Evolutionary conservation across 2,329 filamentous ascomycete genomes (phyloP).

Genomic region (Calonectria fujianensis): DNA sequence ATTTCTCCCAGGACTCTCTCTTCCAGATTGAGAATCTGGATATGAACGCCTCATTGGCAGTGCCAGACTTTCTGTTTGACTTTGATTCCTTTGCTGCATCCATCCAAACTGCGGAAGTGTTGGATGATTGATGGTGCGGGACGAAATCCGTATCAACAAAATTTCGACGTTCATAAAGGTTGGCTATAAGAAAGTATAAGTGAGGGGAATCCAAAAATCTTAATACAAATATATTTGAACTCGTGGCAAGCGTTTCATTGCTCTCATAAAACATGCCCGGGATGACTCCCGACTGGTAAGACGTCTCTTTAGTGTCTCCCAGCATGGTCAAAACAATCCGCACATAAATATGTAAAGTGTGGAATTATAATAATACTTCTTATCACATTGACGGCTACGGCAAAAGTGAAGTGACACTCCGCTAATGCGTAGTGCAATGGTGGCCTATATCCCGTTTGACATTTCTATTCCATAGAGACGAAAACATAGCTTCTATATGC

Average conservation of each 20-base stretch:
- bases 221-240: background rate
- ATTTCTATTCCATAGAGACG: background rate
- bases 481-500: background rate
- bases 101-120: background rate
- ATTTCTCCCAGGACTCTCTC: background rate
- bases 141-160: background rate
- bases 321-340: background rate
- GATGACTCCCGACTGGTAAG: background rate
- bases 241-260: background rate
- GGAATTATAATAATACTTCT: background rate
- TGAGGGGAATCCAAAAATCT: accelerated
- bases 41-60: too few relatives aligned
- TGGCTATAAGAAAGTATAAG: background rate
- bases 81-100: constrained; percentile 10
- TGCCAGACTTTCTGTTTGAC: background rate
- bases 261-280: background rate
- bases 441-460: too few relatives aligned
- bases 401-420: too few relatives aligned
- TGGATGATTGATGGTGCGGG: background rate
- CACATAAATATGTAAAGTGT: background rate
- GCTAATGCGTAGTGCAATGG: too few relatives aligned
- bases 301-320: background rate
- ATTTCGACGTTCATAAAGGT: accelerated
- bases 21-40: background rate
- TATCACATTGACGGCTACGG: too few relatives aligned